phyloP scores from a whole-genome alignment of 345 rosid genomes.

The Luvunga scandens region DNA sequence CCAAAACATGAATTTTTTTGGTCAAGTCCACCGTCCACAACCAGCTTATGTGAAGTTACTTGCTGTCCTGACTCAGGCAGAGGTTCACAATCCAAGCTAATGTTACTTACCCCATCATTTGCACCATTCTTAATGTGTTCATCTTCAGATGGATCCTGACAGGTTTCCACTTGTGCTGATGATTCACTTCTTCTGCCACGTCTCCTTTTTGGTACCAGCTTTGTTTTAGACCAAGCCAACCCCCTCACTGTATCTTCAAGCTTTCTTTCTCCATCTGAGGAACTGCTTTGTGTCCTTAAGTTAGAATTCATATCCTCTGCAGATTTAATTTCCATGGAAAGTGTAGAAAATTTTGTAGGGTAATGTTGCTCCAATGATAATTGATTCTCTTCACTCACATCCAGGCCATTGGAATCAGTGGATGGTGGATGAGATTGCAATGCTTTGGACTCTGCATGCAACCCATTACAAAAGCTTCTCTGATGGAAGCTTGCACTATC shows the following conservation, averaged over 20 bases:
- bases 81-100: constrained; percentile 19
- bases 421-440: neutral
- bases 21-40: constrained; percentile 7
- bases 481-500: neutral
- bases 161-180: neutral
- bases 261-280: constrained; percentile 15
- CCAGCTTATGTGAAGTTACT: constrained; percentile 4
- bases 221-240: neutral
- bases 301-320: constrained; percentile 10
- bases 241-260: constrained; percentile 4
- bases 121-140: constrained; percentile 4
- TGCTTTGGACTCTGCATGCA: neutral
- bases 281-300: constrained; percentile 14
- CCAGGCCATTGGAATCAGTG: neutral
- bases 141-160: constrained; percentile 2
- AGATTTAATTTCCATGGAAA: constrained; percentile 5
- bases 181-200: constrained; percentile 2
- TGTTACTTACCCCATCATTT: constrained; percentile 1
- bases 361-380: neutral
- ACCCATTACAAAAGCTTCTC: constrained; percentile 6
- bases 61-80: constrained; percentile 6
- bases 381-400: neutral
- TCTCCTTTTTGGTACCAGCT: neutral
- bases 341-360: neutral
- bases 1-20: neutral